These are phyloP conservation scores for Aspergillus ochraceus DNA, from an alignment of 2,329 filamentous ascomycete species.

Conservation along the genomic window DNA sequence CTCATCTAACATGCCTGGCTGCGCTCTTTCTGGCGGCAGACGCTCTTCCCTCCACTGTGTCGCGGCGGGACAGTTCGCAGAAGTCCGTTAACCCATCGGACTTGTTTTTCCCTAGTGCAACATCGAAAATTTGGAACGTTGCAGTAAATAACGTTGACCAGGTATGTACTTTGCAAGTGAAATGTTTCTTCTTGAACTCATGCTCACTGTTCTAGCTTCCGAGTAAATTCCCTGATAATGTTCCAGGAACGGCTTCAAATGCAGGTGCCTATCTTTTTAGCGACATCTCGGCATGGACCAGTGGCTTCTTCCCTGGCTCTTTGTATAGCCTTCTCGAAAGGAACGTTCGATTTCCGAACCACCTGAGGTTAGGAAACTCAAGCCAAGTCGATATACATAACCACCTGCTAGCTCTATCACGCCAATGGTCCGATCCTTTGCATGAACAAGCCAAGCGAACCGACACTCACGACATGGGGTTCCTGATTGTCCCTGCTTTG, in stretches of 20 bases:
- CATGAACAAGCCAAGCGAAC: conserved; percentile 35
- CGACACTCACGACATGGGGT: conserved; percentile 57
- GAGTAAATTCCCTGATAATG: conserved; percentile 3
- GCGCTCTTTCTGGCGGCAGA: background rate
- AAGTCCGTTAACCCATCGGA: background rate
- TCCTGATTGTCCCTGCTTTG: conserved; percentile 52
- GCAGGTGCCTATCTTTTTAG: conserved; percentile 12
- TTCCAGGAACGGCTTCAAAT: conserved; percentile 12
- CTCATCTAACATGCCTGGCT: background rate
- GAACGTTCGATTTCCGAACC: conserved; percentile 10
- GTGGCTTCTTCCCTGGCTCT: conserved; percentile 24
- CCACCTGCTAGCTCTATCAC: conserved; percentile 12
- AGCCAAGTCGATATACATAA: background rate
- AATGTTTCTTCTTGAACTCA: background rate
- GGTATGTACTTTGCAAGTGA: background rate
- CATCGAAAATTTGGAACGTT: background rate
- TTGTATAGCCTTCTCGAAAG: conserved; percentile 19
- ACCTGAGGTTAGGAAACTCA: background rate
- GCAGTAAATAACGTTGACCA: background rate
- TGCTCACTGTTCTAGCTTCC: background rate
- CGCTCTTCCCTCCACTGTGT: background rate
- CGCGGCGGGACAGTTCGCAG: background rate
- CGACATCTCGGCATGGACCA: conserved; percentile 24
- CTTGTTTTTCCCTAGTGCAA: background rate
- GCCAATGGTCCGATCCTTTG: conserved; percentile 16